Evolutionary conservation across 495 filamentous ascomycete genomes (phyloP).

Genomic region (Cairneyella variabilis): DNA sequence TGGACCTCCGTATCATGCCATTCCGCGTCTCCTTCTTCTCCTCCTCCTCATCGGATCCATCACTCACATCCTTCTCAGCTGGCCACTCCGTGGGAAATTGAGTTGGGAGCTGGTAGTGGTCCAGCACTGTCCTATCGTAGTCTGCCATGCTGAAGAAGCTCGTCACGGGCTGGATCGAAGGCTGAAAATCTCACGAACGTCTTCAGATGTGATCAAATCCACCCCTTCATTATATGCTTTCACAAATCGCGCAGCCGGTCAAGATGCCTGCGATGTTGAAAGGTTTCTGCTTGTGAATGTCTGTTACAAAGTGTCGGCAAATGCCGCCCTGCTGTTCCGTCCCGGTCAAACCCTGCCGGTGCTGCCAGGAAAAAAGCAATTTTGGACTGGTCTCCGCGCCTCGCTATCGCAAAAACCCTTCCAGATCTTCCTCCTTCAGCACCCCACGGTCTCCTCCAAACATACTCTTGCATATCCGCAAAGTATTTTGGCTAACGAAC

Average conservation of each 20-base stretch:
- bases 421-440: slow-evolving; percentile 21
- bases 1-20: slow-evolving; percentile 51
- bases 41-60: slow-evolving; percentile 63
- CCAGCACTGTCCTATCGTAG: slow-evolving; percentile 69
- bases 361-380: too few species aligned
- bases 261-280: neutral
- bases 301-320: slow-evolving; percentile 4
- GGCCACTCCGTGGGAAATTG: slow-evolving; percentile 87
- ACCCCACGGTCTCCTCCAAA: slow-evolving; percentile 22
- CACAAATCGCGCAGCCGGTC: neutral
- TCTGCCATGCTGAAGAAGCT: slow-evolving; percentile 50
- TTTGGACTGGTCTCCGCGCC: too few species aligned
- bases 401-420: slow-evolving; percentile 27
- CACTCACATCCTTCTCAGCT: slow-evolving; percentile 68
- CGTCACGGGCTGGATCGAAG: too few species aligned
- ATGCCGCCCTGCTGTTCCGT: slow-evolving; percentile 8
- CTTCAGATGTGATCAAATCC: too few species aligned
- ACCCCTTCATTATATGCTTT: neutral
- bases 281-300: neutral
- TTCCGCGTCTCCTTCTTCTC: slow-evolving; percentile 26
- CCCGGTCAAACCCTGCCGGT: neutral
- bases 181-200: too few species aligned
- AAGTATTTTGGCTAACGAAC: slow-evolving; percentile 9
- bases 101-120: slow-evolving; percentile 82
- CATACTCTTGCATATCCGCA: slow-evolving; percentile 24